Conservation (phyloP, 176 grass and related monocot genomes). For the Echinochloa phyllopogon region DNA sequence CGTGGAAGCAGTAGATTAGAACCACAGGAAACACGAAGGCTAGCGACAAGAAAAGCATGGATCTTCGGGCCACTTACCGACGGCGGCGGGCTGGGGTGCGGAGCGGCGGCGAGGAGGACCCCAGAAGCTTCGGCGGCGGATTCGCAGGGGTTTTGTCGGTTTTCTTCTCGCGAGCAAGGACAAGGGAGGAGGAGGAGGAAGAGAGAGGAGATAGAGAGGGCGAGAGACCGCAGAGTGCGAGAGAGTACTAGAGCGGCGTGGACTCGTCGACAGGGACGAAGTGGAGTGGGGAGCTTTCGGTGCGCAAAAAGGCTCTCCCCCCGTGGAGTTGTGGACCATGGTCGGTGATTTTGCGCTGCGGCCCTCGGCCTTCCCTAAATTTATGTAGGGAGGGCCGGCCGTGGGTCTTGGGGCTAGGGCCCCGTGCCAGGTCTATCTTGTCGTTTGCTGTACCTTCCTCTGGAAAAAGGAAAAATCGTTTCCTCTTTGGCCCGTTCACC, state of each 20-base stretch:
- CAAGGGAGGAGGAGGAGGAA: background rate
- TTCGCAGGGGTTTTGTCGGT: background rate
- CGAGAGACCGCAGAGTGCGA: background rate
- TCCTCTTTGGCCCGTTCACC: too few species aligned
- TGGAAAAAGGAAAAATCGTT: too few species aligned
- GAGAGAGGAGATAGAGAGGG: background rate
- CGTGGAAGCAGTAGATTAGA: background rate
- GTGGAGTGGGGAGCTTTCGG: background rate
- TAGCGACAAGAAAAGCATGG: background rate
- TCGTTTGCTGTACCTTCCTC: background rate
- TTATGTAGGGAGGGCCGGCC: background rate
- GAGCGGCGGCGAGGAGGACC: background rate
- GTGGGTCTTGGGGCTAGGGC: background rate
- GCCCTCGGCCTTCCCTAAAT: background rate
- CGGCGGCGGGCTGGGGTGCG: background rate
- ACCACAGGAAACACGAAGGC: background rate
- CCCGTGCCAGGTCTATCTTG: constrained; percentile 32
- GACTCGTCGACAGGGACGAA: constrained; percentile 4
- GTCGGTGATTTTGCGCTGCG: background rate
- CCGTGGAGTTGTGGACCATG: too few species aligned
- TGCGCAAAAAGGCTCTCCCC: too few species aligned
- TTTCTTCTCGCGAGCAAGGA: constrained; percentile 35
- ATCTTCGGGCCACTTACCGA: constrained; percentile 14
- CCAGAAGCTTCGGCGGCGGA: constrained; percentile 8
- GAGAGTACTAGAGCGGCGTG: constrained; percentile 19